Conservation (phyloP, 768 basidiomycete genomes). For the Hygrocybe punicea region DNA sequence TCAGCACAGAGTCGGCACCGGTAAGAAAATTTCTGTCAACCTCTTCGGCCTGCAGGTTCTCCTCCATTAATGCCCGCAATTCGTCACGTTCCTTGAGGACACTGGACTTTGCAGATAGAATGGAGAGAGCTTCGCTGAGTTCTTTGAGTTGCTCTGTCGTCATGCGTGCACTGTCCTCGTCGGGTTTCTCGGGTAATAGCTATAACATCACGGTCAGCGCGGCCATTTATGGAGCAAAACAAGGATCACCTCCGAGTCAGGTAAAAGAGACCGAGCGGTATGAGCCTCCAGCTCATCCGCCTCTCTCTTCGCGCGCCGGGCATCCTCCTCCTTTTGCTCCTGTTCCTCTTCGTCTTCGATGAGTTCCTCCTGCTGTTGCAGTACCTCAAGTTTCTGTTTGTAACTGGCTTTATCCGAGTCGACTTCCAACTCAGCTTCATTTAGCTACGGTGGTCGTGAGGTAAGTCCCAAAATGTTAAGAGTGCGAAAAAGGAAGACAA, state of each 20-base stretch:
- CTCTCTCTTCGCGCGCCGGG: slow-evolving; percentile 81
- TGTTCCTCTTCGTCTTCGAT: slow-evolving; percentile 99
- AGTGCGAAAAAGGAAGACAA: not conserved
- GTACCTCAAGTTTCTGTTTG: slow-evolving; percentile 96
- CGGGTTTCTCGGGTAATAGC: slow-evolving; percentile 60
- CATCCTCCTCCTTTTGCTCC: slow-evolving; percentile 90
- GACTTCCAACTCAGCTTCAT: slow-evolving; percentile 95
- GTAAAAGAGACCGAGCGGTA: slow-evolving; percentile 76
- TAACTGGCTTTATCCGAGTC: slow-evolving; percentile 91
- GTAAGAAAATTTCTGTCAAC: slow-evolving; percentile 36
- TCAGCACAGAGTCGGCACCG: slow-evolving; percentile 5
- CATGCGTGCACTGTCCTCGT: slow-evolving; percentile 85
- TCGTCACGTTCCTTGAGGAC: slow-evolving; percentile 96
- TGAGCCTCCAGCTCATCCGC: slow-evolving; percentile 75
- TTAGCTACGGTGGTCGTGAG: slow-evolving; percentile 54
- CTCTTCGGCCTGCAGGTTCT: slow-evolving; percentile 87
- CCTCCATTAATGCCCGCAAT: slow-evolving; percentile 86
- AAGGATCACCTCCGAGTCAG: slow-evolving; percentile 77
- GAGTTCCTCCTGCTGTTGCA: slow-evolving; percentile 98
- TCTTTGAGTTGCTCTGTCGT: slow-evolving; percentile 94
- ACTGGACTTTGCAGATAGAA: slow-evolving; percentile 89
- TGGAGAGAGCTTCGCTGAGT: slow-evolving; percentile 83
- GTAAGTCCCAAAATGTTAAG: not conserved
- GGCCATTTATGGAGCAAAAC: not conserved
- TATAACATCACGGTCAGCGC: slow-evolving; percentile 22